These are phyloP conservation scores for Fragaria iinumae DNA, from an alignment of 306 rosid species.

Conservation along the genomic window DNA sequence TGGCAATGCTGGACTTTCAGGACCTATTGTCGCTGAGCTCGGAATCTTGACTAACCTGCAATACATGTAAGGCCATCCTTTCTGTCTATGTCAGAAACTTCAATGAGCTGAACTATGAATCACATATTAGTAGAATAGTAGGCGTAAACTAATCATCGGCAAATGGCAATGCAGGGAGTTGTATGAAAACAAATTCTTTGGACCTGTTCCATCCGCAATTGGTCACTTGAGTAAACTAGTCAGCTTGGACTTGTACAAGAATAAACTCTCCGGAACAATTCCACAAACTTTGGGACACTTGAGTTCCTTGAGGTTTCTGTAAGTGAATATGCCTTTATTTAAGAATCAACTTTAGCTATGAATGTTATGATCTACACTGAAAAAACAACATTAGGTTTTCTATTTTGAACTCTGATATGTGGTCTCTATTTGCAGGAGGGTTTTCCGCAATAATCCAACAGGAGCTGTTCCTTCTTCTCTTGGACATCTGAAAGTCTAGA, in stretches of 20 bases:
- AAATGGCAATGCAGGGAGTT: conserved; percentile 12
- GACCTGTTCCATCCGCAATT: conserved; percentile 26
- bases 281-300: conserved; percentile 24
- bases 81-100: background rate
- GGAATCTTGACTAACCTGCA: conserved; percentile 29
- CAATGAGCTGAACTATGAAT: background rate
- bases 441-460: conserved; percentile 11
- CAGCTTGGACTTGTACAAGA: conserved; percentile 15
- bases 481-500: conserved; percentile 26
- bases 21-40: conserved; percentile 29
- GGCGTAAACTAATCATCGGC: background rate
- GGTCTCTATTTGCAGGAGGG: conserved; percentile 14
- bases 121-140: background rate
- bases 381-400: background rate
- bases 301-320: conserved; percentile 24
- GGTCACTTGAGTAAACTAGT: conserved; percentile 12
- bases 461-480: conserved; percentile 24
- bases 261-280: conserved; percentile 18
- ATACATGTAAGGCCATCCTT: conserved; percentile 20
- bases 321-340: background rate
- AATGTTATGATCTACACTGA: background rate
- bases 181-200: conserved; percentile 18
- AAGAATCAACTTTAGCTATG: too few relatives aligned
- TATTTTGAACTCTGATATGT: background rate
- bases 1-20: conserved; percentile 22